Base-by-base conservation (phyloP, 805 yeast genomes). In the Saccharomycodes ludwigii region DNA sequence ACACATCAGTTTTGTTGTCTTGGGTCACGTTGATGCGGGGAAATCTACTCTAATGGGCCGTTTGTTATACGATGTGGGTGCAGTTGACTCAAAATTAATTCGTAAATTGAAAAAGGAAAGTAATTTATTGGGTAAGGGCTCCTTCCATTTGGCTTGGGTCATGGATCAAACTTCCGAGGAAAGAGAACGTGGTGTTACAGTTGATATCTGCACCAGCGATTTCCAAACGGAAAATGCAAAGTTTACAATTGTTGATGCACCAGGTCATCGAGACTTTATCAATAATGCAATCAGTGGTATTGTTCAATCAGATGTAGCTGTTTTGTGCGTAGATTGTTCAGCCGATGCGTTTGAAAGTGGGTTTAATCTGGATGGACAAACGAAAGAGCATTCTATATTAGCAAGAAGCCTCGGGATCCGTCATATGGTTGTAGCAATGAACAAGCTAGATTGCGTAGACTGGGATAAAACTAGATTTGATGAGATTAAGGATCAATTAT, bases 11-110 rank as follows among this genome's bases (percentile, higher is more conserved):
- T 80, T 91, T 50, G 86, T 93, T 43, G 93, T 91, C 61, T 80
- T 91, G 85, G 99, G 99, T 42, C 99, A 91, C 58, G 98, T 91
- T 41, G 98, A 91, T 66, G 97, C 98, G 12, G 98, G 99, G 48
- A 91, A 91, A 61, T 84, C 95, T 27, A 91, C 99, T 34, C 80
- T 91, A 81, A 96, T 97, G 59, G 99, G 99, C 55, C 86, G 94
- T 61, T 63, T 91, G 46, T 68, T 91, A 38, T 88, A 68, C 52
- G 71, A 91, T 51, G 84, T 96, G 12, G 96, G 96, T 38, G 83
- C 95, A 27, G 98, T 91, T 33, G 96, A 88, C 59, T 84, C 83
- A 65, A 80, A 95, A 60, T 84, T 95, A 18, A 91, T 91, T 39
- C 95, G 93, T 46, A 91, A 88, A 61, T 81, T 88, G 55, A 95